Evolutionary conservation across 2,329 filamentous ascomycete species (phyloP).

Genomic region (Parastagonospora avenae): DNA sequence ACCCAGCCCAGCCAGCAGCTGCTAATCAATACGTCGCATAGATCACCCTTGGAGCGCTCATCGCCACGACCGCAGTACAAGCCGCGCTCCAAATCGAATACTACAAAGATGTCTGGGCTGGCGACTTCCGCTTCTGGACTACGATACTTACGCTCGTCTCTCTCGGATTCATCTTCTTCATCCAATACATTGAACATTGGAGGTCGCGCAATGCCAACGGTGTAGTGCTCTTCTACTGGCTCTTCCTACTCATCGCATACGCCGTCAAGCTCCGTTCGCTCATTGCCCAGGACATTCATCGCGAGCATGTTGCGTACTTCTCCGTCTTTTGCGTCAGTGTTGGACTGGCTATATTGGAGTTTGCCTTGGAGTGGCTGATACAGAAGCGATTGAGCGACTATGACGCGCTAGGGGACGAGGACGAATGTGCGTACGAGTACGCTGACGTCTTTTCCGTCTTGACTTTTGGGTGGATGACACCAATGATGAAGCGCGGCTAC

Average conservation of each 20-base stretch:
- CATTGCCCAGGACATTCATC: conserved; percentile 75
- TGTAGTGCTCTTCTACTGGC: conserved; percentile 90
- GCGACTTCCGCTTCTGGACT: conserved; percentile 87
- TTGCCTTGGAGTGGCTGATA: conserved; percentile 82
- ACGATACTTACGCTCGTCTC: conserved; percentile 74
- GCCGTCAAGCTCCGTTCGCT: conserved; percentile 85
- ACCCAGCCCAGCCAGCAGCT: not conserved
- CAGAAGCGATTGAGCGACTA: conserved; percentile 77
- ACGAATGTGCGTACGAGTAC: conserved; percentile 83
- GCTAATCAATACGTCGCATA: conserved; percentile 38
- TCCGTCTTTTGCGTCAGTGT: conserved; percentile 74
- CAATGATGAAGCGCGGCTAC: conserved; percentile 95
- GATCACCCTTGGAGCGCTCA: conserved; percentile 69
- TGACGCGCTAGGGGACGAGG: conserved; percentile 68
- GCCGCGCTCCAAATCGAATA: conserved; percentile 75
- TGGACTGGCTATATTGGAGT: conserved; percentile 71
- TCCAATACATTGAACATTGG: conserved; percentile 87
- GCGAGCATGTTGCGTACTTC: conserved; percentile 73
- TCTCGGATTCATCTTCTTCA: conserved; percentile 72
- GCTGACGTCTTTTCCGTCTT: conserved; percentile 91
- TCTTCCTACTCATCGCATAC: conserved; percentile 79
- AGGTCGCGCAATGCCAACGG: conserved; percentile 84
- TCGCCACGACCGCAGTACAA: conserved; percentile 72
- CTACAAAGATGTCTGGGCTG: conserved; percentile 72
- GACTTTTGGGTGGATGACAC: conserved; percentile 98